Percentiles rank a stretch among this genome's conserved stretches.
phyloP scores from a whole-genome alignment of 345 rosid genomes.

The Salix arbutifolia region DNA sequence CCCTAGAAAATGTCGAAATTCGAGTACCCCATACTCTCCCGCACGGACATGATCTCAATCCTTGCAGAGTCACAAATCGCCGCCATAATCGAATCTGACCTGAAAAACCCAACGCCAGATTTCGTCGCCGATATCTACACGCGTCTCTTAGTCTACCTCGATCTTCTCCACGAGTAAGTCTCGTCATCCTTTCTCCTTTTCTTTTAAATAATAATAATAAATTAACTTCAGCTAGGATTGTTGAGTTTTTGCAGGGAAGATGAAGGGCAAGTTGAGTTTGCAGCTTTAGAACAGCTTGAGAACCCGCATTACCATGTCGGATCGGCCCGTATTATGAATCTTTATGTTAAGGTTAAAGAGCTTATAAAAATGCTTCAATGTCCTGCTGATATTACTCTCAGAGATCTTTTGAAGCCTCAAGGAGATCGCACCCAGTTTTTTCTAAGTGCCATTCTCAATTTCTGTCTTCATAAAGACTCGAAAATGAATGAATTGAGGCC shows the following conservation, averaged over 20 bases:
- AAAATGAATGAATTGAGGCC: slow-evolving; percentile 63
- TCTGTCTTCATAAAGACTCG: slow-evolving; percentile 61
- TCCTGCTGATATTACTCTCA: slow-evolving; percentile 51
- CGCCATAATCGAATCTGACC: slow-evolving; percentile 40
- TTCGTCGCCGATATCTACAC: slow-evolving; percentile 55
- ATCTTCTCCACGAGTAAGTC: slow-evolving; percentile 61
- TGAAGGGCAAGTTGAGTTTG: slow-evolving; percentile 69
- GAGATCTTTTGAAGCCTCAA: slow-evolving; percentile 64
- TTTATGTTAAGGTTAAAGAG: slow-evolving; percentile 45
- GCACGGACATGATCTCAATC: slow-evolving; percentile 49
- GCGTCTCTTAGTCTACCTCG: slow-evolving; percentile 64
- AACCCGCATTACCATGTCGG: slow-evolving; percentile 69
- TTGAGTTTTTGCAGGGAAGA: slow-evolving; percentile 71
- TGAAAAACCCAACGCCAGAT: slow-evolving; percentile 46
- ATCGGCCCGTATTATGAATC: slow-evolving; percentile 42
- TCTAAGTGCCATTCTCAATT: slow-evolving; percentile 74
- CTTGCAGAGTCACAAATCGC: slow-evolving; percentile 62
- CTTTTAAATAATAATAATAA: too few relatives aligned
- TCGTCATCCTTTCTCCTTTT: neutral
- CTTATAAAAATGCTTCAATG: slow-evolving; percentile 42
- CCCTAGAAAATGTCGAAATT: slow-evolving; percentile 47
- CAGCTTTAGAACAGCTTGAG: slow-evolving; percentile 75
- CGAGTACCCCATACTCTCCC: slow-evolving; percentile 61
- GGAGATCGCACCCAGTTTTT: slow-evolving; percentile 59
- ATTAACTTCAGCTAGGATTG: too few relatives aligned